These are phyloP conservation scores for Epichloe festucae DNA, from an alignment of 2,329 filamentous ascomycete species.

Conservation along the genomic window DNA sequence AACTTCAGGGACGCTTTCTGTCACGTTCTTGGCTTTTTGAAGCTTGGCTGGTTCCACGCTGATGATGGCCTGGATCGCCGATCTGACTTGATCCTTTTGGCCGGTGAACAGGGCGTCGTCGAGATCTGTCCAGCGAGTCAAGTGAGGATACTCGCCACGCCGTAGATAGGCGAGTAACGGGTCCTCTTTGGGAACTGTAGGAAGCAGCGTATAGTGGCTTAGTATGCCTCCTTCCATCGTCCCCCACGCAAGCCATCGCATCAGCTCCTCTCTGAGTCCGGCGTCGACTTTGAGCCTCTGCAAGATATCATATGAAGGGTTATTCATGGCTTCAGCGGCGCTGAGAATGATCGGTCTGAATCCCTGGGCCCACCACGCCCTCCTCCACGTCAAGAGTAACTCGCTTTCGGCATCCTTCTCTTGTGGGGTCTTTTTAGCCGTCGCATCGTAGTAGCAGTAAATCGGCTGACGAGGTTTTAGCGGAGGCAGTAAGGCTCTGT, in stretches of 20 bases:
- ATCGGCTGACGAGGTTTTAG: conserved; percentile 56
- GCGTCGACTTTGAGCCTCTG: conserved; percentile 49
- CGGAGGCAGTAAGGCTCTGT: conserved; percentile 70
- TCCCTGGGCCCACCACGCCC: conserved; percentile 91
- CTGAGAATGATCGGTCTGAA: conserved; percentile 77
- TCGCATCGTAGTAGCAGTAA: conserved; percentile 83
- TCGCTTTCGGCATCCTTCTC: conserved; percentile 62
- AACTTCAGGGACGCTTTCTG: conserved; percentile 44
- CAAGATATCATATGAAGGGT: conserved; percentile 63
- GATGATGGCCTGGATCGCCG: conserved; percentile 48
- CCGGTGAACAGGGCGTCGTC: conserved; percentile 63
- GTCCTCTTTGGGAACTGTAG: conserved; percentile 70
- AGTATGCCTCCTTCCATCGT: conserved; percentile 78
- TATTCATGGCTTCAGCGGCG: conserved; percentile 67
- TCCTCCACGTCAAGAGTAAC: conserved; percentile 73
- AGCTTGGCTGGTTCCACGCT: conserved; percentile 32
- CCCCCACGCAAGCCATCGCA: conserved; percentile 87
- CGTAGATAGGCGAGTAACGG: conserved; percentile 59
- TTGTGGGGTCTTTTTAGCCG: conserved; percentile 45
- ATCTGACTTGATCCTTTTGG: conserved; percentile 47
- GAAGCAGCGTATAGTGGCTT: conserved; percentile 65
- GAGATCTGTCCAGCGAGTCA: conserved; percentile 64
- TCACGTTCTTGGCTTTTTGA: conserved; percentile 47
- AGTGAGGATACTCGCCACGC: conserved; percentile 56
- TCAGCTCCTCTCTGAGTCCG: conserved; percentile 54